These are phyloP conservation scores for Polyplosphaeria fusca DNA, from an alignment of 495 filamentous ascomycete genomes.

Conservation along the genomic window DNA sequence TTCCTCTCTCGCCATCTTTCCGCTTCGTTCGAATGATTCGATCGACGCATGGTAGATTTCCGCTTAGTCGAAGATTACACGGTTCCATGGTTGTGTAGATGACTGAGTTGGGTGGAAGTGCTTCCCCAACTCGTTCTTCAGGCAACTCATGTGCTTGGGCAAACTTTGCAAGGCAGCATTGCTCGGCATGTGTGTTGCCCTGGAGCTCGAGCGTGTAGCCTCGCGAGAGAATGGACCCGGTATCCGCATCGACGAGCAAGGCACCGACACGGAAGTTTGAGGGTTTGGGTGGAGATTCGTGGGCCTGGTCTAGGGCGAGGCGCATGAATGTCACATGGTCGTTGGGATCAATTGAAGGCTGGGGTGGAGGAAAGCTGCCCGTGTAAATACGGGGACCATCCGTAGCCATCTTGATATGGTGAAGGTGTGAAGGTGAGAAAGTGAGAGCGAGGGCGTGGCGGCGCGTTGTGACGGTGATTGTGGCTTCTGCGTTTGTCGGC, in stretches of 20 bases:
- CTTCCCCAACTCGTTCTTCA: slow-evolving; percentile 55
- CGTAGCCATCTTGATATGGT: too few species aligned
- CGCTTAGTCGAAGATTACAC: slow-evolving; percentile 75
- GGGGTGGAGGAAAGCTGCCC: not conserved
- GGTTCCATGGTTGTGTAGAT: slow-evolving; percentile 96
- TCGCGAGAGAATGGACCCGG: slow-evolving; percentile 67
- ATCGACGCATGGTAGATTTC: slow-evolving; percentile 78
- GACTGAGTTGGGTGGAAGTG: slow-evolving; percentile 55
- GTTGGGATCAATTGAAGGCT: slow-evolving; percentile 5
- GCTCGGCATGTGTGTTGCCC: slow-evolving; percentile 95
- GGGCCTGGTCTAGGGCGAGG: slow-evolving; percentile 68
- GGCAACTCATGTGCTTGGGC: slow-evolving; percentile 48
- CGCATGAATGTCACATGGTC: slow-evolving; percentile 66
- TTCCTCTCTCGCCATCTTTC: slow-evolving; percentile 43
- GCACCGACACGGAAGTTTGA: slow-evolving; percentile 95
- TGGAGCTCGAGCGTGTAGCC: slow-evolving; percentile 88
- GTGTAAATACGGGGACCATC: too few species aligned
- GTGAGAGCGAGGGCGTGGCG: too few species aligned
- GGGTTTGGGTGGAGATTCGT: slow-evolving; percentile 74
- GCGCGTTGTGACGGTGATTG: slow-evolving; percentile 14
- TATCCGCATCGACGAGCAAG: slow-evolving; percentile 56
- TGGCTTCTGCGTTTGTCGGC: not conserved
- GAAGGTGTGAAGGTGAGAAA: not conserved
- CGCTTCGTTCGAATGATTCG: slow-evolving; percentile 62
- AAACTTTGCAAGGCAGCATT: slow-evolving; percentile 81